Evolutionary conservation across 108 stramenopile genomes (phyloP), one percentile per base, ranked within the genome.

Genomic region (Mayamaea pseudoterrestris): DNA sequence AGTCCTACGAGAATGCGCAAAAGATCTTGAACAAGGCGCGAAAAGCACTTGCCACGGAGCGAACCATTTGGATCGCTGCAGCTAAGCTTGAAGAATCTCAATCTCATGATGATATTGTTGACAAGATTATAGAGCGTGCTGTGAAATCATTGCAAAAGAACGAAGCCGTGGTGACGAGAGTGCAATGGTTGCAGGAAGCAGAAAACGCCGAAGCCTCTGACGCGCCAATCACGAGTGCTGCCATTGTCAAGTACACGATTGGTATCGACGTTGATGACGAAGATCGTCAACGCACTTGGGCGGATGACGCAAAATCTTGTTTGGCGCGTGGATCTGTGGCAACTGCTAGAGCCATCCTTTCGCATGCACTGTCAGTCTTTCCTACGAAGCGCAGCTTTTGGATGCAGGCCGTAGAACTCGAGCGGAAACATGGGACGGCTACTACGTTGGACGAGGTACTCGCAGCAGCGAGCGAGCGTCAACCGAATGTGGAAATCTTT

Each of bases 1-100:
- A 99, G 65, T 90, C 93, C 3, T 96, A 99, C 53, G 86, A 93
- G 30, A 91, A 95, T 62, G 96, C 98, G 5, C 74, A 92, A 24
- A 81, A 71, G 44, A 94, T 96, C n/a, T 62, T 99, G 17, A 97
- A 99, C 52, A 58, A 81, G 47, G 98, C 98, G 5, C 71, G 95
- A 30, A 82, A 89, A 52, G 87, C 82, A 3, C 48, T 95, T 20
- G 95, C 96, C 0, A 75, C 76, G 5, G 98, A 99, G 36, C 79
- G 89, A 21, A 56, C 80, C 5, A 75, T 96, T 54, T 97, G 96
- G 95, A 88, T 97, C 47, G 92, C 96, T 8, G 96, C 96, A 0
- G 87, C 93, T 13, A 93, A 92, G 58, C 80, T 99, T 27, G 98
- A 99, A 73, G 98, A 99, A 77, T 80, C 84, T 0, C 94, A 96